phyloP scores from a whole-genome alignment of 306 rosid genomes.

The Cicer bijugum region DNA sequence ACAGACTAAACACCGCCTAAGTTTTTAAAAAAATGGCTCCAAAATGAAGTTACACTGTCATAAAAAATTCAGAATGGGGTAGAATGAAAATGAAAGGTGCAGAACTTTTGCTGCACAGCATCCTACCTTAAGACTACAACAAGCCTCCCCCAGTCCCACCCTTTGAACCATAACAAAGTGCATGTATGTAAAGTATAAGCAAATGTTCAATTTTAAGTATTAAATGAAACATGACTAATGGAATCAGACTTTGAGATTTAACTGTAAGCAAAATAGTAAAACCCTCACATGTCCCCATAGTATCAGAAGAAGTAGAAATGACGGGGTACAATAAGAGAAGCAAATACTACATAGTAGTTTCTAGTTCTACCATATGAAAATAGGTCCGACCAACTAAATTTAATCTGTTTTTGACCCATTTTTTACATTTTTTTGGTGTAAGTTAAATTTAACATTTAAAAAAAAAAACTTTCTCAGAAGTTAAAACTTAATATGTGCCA shows the following conservation, averaged over 20 bases:
- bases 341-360: constrained; percentile 2
- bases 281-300: constrained; percentile 5
- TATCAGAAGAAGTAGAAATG: not conserved
- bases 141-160: constrained; percentile 3
- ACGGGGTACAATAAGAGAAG: not conserved
- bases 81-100: constrained; percentile 17
- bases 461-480: constrained; percentile 1
- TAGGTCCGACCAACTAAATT: constrained; percentile 13
- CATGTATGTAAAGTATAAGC: constrained; percentile 4
- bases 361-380: constrained; percentile 8
- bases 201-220: not conserved
- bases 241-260: constrained; percentile 35
- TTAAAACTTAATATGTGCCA: constrained; percentile 13
- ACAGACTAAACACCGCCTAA: not conserved
- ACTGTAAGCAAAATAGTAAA: constrained; percentile 7
- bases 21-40: constrained; percentile 8
- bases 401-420: not conserved
- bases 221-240: not conserved
- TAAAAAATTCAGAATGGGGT: constrained; percentile 9
- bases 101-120: constrained; percentile 12
- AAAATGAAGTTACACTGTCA: constrained; percentile 25
- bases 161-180: not conserved
- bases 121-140: constrained; percentile 7
- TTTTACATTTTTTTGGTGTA: not conserved
- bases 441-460: constrained; percentile 1